Base-by-base conservation (phyloP, 192 early-diverging fungal species). In the Spizellomyces punctatus region DNA sequence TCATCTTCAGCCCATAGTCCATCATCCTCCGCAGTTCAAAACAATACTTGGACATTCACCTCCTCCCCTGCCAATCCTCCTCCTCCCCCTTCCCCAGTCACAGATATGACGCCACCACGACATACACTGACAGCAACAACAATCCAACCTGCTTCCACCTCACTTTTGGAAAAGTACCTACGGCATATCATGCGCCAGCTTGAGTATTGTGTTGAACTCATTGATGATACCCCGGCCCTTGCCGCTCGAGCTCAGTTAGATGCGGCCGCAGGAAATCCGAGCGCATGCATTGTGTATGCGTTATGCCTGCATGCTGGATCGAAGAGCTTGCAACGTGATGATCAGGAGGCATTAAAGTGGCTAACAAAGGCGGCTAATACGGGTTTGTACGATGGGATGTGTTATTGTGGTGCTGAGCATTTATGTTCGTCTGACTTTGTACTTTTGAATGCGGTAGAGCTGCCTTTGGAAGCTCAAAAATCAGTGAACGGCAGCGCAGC, bases 221-320 rank as follows among this genome's bases (percentile, higher is more conserved):
- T 66, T 45, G 21, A 47, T 17, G 49, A 47, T 54, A 46, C 46
- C 17, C 46, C 16, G 9, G 45, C 49, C 22, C 49, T 66, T 17
- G 22, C n/a, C 21, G 21, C 47, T 10, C 21, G 19, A 21, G 65
- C 65, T 8, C 22, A 27, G n/a, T 14, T 54, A 50, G 65, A 66
- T 17, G 9, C 65, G 10, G 21, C 47, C 47, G 49, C 47, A 22
- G 65, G 49, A 21, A 66, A 66, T 21, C 46, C 45, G 5, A 21
- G 65, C 7, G 65, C 65, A 14, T 50, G 65, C 8, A 66, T 66
- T 10, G 47, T 66, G 47, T 66, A 66, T 50, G 65, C 65, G 9
- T 10, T 66, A 54, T 66, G 45, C 22, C 21, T 66, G 65, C 65
- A 50, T 27, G 44, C 22, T 22, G 36, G 36, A 42, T 19, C 43